phyloP scores from a whole-genome alignment of 2,329 filamentous ascomycete species.

The Diaporthe velutina region DNA sequence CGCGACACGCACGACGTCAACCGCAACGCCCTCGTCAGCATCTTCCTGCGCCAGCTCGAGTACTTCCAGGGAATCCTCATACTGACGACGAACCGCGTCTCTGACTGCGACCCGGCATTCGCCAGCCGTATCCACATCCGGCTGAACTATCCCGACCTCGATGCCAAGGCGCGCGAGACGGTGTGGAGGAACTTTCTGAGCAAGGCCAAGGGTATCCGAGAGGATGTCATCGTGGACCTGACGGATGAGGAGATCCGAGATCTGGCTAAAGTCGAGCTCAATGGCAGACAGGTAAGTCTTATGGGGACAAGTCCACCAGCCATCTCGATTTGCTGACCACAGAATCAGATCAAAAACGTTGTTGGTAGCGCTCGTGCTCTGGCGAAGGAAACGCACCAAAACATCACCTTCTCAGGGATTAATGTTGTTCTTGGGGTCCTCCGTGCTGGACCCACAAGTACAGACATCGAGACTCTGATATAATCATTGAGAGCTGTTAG shows the following conservation, averaged over 20 bases:
- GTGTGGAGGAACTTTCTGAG: neutral
- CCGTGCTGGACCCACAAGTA: neutral
- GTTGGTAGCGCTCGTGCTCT: neutral
- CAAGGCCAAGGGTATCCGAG: neutral
- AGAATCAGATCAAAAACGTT: neutral
- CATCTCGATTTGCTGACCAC: neutral
- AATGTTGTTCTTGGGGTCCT: neutral
- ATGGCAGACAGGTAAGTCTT: neutral
- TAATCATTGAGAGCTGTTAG: neutral
- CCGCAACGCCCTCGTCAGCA: slow-evolving; percentile 54
- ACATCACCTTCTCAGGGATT: neutral
- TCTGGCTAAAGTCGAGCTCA: neutral
- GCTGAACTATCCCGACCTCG: too few species aligned
- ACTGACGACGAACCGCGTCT: slow-evolving; percentile 50
- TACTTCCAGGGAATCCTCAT: slow-evolving; percentile 54
- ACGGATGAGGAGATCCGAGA: neutral
- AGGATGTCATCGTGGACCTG: neutral
- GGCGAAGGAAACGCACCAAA: neutral
- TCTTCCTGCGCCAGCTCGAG: slow-evolving; percentile 50
- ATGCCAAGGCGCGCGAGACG: too few species aligned
- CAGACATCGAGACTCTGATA: neutral
- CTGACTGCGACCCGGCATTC: too few species aligned
- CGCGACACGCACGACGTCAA: slow-evolving; percentile 49
- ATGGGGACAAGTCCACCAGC: too few species aligned
- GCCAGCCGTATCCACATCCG: too few species aligned